A percentile compares a stretch with the other conserved stretches of the same genome.
Evolutionary conservation across 768 basidiomycete species (phyloP).

Genomic region (Suillus subaureus): DNA sequence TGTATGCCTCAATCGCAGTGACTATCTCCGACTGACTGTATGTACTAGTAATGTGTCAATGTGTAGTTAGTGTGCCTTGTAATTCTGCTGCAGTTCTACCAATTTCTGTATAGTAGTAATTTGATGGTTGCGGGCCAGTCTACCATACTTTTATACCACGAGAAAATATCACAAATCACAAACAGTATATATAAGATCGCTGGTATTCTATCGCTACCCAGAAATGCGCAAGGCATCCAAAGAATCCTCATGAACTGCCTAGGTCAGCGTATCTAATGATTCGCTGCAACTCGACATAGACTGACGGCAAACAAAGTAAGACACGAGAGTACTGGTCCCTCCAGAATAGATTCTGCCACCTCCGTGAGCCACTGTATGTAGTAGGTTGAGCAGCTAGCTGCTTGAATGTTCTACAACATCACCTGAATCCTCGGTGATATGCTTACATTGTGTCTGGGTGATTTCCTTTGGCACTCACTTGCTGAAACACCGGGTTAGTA

Average conservation of each 20-base stretch:
- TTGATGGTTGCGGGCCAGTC: no score
- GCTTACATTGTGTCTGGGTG: slow-evolving; percentile 27
- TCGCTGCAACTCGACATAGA: neutral
- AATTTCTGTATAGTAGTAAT: no score
- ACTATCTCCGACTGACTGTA: neutral
- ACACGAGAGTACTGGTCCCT: slow-evolving; percentile 15
- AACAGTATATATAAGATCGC: no score
- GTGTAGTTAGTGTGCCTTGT: neutral
- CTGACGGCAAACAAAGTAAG: slow-evolving; percentile 31
- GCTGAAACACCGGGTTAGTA: slow-evolving; percentile 13
- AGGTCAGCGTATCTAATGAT: no score
- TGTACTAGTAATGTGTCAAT: neutral
- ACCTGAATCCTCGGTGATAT: neutral
- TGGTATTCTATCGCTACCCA: no score
- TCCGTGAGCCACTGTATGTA: slow-evolving; percentile 24
- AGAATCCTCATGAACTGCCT: no score
- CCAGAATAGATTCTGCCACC: slow-evolving; percentile 24
- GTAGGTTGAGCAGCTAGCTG: neutral
- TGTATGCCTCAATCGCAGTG: neutral
- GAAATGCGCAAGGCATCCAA: no score
- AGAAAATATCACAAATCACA: no score
- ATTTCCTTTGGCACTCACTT: slow-evolving; percentile 21
- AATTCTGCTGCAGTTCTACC: neutral
- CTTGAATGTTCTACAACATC: neutral
- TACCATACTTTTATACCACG: no score